Base-by-base conservation (phyloP, 352 stramenopile species). In the Elongisporangium undulatum region DNA sequence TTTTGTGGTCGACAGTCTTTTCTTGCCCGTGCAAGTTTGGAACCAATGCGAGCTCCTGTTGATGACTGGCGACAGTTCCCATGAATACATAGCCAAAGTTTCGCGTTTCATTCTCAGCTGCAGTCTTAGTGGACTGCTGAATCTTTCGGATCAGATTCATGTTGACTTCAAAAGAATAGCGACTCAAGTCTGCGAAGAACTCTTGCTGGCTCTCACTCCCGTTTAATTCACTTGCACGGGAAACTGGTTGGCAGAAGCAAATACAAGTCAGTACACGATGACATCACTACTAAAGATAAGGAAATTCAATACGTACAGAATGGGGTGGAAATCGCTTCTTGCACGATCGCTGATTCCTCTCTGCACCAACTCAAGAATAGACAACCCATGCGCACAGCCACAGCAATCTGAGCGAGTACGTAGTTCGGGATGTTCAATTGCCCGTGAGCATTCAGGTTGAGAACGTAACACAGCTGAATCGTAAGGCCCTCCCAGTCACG, bases 401-500 rank as follows among this genome's bases (percentile, higher is more conserved):
- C 72, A 5, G 72, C 68, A 6, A 94, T 73, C 21, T 86, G 70
- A 2, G 79, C 77, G 20, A 84, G 72, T 26, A 91, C 68, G 38
- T 68, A 67, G 52, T 75, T 58, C 1, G 79, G 74, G 4, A 94
- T 66, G 16, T 59, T 61, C 48, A 94, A 71, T 56, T 90, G 75
- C 4, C 63, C 61, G 55, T 89, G 68, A 4, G 79, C 71, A 20
- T 89, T 74, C 20, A 94, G 68, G 51, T 89, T 82, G 1, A 91
- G 63, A 5, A 94, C 67, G 55, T 89, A 91, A 53, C 82, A 90
- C 4, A 94, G 69, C 66, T 94, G 85, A 49, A 91, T 88, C 12
- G 82, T 92, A 3, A 94, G 69, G 19, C 80, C 76, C 53, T 94
- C 83, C 85, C 85, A 94, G 55, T 94, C 85, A 17, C 85, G 80